Conservation (phyloP, 768 basidiomycete genomes). For the Collybia mongolica region DNA sequence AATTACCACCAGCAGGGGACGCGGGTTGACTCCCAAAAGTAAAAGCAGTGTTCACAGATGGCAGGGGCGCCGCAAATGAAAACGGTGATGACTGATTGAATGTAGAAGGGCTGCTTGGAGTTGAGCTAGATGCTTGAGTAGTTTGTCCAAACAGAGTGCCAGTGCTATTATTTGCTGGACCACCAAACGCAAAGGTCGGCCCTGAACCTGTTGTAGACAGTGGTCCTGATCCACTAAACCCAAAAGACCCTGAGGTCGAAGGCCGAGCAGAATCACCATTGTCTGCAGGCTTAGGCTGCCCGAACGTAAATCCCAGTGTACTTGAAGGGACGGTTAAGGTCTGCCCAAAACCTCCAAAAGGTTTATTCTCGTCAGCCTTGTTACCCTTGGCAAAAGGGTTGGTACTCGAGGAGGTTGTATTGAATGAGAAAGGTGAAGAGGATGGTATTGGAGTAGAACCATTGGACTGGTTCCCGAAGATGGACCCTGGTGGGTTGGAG, state of each 20-base stretch:
- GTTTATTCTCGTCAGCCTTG: constrained; percentile 43
- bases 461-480: constrained; percentile 28
- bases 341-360: constrained; percentile 50
- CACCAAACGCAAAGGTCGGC: constrained; percentile 46
- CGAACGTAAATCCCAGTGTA: constrained; percentile 42
- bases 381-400: constrained; percentile 51
- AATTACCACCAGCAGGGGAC: constrained; percentile 47
- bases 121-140: constrained; percentile 19
- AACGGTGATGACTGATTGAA: constrained; percentile 50
- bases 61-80: constrained; percentile 40
- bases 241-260: constrained; percentile 42
- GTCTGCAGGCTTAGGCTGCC: constrained; percentile 33
- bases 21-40: constrained; percentile 58
- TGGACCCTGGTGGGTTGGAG: constrained; percentile 25
- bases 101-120: constrained; percentile 58
- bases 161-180: constrained; percentile 26
- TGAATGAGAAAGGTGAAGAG: constrained; percentile 41
- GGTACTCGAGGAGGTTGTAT: constrained; percentile 28
- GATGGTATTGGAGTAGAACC: constrained; percentile 9
- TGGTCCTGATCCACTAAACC: constrained; percentile 40
- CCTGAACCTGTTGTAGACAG: constrained; percentile 36
- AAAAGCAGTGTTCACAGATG: constrained; percentile 38
- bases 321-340: constrained; percentile 26
- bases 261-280: constrained; percentile 38
- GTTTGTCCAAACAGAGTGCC: constrained; percentile 42